Conservation (phyloP, 768 basidiomycete genomes). For the Mrakia frigida region DNA sequence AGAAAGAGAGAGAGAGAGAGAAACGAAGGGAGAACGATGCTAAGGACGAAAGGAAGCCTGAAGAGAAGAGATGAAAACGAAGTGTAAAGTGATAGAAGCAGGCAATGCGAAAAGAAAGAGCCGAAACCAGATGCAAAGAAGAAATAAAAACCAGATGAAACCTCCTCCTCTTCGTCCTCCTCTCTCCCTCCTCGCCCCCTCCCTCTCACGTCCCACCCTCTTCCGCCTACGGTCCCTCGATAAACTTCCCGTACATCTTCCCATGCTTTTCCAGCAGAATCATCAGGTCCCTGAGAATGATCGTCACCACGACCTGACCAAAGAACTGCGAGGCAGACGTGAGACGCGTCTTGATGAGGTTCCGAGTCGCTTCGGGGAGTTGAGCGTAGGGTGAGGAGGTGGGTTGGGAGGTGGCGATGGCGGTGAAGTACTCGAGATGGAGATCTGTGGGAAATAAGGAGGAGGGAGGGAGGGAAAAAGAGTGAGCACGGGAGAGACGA, state of each 20-base stretch:
- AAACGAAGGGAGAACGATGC: neutral
- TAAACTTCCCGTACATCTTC: neutral
- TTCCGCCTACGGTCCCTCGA: neutral
- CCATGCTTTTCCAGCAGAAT: neutral
- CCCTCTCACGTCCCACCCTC: neutral
- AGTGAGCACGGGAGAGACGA: neutral
- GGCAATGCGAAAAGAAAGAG: neutral
- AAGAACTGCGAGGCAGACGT: neutral
- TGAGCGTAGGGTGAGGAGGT: neutral
- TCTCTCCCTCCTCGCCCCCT: neutral
- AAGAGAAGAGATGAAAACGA: neutral
- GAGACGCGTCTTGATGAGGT: neutral
- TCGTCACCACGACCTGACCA: conserved; percentile 1
- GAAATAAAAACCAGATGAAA: too few species aligned
- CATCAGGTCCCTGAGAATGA: neutral
- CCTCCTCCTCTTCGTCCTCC: too few species aligned
- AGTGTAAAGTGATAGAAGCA: neutral
- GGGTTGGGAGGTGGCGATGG: neutral
- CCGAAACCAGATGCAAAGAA: neutral
- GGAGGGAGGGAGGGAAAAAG: neutral
- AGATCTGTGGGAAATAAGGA: neutral
- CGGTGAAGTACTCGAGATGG: conserved; percentile 9
- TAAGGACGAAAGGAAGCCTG: neutral
- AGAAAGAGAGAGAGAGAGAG: neutral
- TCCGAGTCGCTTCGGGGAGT: neutral